Evolutionary conservation across 352 stramenopile species (phyloP), one percentile per base, ranked within the genome.

Genomic region (Globisporangium acanthophoron): DNA sequence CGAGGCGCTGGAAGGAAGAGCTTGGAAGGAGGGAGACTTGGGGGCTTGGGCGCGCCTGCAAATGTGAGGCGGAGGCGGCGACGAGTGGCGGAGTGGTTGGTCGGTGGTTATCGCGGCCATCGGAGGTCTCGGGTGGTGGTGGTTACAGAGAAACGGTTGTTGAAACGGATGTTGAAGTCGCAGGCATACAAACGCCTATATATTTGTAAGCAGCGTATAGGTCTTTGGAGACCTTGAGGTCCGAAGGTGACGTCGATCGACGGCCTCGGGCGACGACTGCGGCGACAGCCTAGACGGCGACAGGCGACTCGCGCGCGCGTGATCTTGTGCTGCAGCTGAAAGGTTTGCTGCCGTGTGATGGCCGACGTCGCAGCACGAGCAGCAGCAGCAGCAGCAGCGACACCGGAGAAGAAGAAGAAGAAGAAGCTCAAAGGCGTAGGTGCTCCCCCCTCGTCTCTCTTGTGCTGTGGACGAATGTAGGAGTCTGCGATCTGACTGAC

Each of bases 111-210:
- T 27, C 24, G 24, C 24, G 24, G 24, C 24, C 24, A 27, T 27
- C 24, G 24, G 24, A 27, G 24, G 24, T 27, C 24, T 27, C 24
- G 24, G 24, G 24, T 27, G 24, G 24, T 27, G 24, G 24, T 27
- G 24, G 48, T 54, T 54, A 41, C 48, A 40, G 8, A 57, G 33
- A 48, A 39, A 46, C 52, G 40, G 40, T 20, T 45, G 12, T 18
- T 20, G 40, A 45, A 61, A 54, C 55, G 55, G 55, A 61, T 54
- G 55, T 61, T 61, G 55, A 61, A 61, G 55, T 50, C 54, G 45
- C 6, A n/a, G 1, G n/a, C 21, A 39, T 15, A 5, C 15, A 35
- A 35, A 7, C 8, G 8, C 24, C 24, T 27, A 27, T 27, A 27
- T 27, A 27, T 27, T 27, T 27, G 24, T 27, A 27, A 27, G 24